Conservation (phyloP, 805 yeast genomes). For the Komagataella populi region DNA sequence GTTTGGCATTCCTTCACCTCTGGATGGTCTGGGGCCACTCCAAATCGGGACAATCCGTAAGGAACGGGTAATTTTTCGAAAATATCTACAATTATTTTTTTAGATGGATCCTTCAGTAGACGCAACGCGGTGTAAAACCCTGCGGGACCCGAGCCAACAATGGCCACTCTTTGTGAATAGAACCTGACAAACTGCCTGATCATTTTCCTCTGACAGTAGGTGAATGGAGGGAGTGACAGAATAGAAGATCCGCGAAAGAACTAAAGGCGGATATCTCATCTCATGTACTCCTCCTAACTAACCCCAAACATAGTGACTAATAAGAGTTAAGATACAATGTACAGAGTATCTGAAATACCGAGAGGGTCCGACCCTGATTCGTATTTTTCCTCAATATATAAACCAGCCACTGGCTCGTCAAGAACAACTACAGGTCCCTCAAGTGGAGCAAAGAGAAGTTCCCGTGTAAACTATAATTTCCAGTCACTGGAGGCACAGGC, state of each 20-base stretch:
- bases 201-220: constrained; percentile 1
- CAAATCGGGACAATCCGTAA: constrained; percentile 80
- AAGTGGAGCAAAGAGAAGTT: constrained; percentile 9
- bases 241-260: background rate
- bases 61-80: constrained; percentile 85
- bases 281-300: background rate
- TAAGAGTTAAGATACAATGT: background rate
- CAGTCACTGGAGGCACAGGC: constrained; percentile 10
- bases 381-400: constrained; percentile 15
- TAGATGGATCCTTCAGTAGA: constrained; percentile 25
- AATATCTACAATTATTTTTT: constrained; percentile 40
- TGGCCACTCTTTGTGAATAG: constrained; percentile 31
- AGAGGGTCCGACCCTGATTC: constrained; percentile 11
- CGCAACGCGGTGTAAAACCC: constrained; percentile 85
- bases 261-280: background rate
- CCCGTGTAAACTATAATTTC: constrained; percentile 19
- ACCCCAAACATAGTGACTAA: background rate
- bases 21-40: constrained; percentile 99
- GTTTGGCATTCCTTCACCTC: constrained; percentile 84
- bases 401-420: constrained; percentile 1
- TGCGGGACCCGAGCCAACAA: constrained; percentile 94
- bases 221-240: background rate
- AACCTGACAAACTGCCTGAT: background rate
- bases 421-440: background rate
- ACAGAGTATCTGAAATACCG: constrained; percentile 15